Evolutionary conservation across 345 rosid genomes (phyloP).

Genomic region (Eucalyptus coolabah): DNA sequence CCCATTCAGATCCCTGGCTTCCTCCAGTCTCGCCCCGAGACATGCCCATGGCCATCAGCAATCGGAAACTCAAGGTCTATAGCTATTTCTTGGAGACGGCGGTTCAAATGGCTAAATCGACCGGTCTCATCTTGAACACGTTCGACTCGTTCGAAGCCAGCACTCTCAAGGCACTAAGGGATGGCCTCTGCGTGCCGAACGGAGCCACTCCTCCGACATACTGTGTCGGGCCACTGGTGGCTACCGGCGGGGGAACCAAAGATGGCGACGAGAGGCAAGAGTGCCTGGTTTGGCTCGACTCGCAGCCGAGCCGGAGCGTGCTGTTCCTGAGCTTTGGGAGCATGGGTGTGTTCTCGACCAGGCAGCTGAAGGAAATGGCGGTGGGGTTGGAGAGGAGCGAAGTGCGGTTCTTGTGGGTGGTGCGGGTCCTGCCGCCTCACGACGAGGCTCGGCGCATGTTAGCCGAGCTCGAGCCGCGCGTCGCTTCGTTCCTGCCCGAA

Average conservation of each 20-base stretch:
- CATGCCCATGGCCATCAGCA: not conserved
- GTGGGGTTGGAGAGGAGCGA: slow-evolving; percentile 21
- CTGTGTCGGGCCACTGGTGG: slow-evolving; percentile 18
- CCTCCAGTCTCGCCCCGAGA: slow-evolving; percentile 6
- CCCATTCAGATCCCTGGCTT: slow-evolving; percentile 21
- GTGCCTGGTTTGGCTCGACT: slow-evolving; percentile 17
- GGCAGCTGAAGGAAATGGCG: slow-evolving; percentile 29
- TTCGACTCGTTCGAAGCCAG: slow-evolving; percentile 13
- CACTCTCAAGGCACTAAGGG: not conserved
- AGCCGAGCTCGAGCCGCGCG: not conserved
- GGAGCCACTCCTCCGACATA: slow-evolving; percentile 6
- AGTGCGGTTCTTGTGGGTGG: slow-evolving; percentile 29
- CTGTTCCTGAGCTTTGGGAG: slow-evolving; percentile 27
- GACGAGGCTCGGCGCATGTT: not conserved
- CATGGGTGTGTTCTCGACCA: slow-evolving; percentile 6
- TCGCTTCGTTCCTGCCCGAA: slow-evolving; percentile 7
- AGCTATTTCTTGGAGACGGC: slow-evolving; percentile 1
- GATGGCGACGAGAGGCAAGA: not conserved
- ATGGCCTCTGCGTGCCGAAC: slow-evolving; percentile 8
- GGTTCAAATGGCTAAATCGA: not conserved
- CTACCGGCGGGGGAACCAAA: not conserved
- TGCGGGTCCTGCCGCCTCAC: slow-evolving; percentile 6
- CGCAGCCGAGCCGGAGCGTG: slow-evolving; percentile 15
- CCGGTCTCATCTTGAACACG: slow-evolving; percentile 16
- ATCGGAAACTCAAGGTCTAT: not conserved